These are phyloP conservation scores for Exserohilum rostratum DNA, from an alignment of 2,329 filamentous ascomycete species.

Conservation along the genomic window DNA sequence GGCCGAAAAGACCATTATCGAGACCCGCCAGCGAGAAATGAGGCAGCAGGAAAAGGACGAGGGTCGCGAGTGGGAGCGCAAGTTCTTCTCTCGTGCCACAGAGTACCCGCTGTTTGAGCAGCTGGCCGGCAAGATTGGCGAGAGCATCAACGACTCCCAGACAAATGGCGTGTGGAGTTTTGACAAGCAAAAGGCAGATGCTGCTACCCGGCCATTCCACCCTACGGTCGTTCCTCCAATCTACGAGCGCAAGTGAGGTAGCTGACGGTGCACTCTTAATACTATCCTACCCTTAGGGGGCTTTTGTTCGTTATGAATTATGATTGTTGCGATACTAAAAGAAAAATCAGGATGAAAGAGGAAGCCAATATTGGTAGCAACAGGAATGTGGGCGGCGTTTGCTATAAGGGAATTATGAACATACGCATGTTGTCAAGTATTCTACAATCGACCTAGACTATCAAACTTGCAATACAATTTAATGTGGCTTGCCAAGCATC, in stretches of 20 bases:
- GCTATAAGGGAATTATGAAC: background rate
- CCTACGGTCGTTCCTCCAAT: slow-evolving; percentile 37
- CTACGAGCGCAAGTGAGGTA: slow-evolving; percentile 25
- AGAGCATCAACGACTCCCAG: slow-evolving; percentile 65
- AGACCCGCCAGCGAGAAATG: slow-evolving; percentile 81
- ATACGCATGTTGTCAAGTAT: background rate
- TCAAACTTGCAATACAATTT: background rate
- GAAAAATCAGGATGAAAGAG: background rate
- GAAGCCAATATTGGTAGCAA: background rate
- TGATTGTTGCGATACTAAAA: background rate
- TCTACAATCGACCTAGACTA: background rate
- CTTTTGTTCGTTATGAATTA: background rate
- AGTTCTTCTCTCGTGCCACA: slow-evolving; percentile 71
- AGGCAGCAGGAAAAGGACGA: slow-evolving; percentile 77
- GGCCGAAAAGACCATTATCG: slow-evolving; percentile 83
- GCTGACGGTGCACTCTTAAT: background rate
- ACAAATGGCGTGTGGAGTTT: slow-evolving; percentile 75
- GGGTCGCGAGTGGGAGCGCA: slow-evolving; percentile 76
- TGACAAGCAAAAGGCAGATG: slow-evolving; percentile 58
- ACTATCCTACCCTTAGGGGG: background rate
- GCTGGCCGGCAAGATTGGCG: slow-evolving; percentile 53
- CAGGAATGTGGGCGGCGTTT: background rate
- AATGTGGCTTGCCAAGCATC: background rate
- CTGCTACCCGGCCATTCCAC: slow-evolving; percentile 37
- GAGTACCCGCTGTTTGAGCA: slow-evolving; percentile 54